Conservation (phyloP, 768 basidiomycete genomes). For the Hypholoma fasciculare region DNA sequence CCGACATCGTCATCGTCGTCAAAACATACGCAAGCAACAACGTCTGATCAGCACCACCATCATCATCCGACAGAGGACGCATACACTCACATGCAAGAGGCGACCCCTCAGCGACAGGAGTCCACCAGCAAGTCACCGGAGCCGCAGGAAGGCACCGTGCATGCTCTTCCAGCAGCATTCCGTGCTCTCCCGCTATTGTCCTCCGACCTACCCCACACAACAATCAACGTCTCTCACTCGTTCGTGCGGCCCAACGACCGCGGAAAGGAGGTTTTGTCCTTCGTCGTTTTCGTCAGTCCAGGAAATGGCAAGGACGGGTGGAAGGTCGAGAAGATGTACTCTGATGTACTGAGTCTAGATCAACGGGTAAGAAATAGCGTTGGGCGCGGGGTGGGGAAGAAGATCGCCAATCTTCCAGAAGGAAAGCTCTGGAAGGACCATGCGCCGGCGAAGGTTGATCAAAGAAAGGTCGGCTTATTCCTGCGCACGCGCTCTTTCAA, state of each 20-base stretch:
- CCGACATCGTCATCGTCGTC: constrained; percentile 11
- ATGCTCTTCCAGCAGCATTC: constrained; percentile 47
- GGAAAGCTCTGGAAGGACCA: constrained; percentile 96
- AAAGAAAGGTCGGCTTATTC: constrained; percentile 73
- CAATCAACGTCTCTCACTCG: constrained; percentile 72
- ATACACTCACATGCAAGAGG: constrained; percentile 16
- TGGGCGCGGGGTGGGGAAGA: constrained; percentile 73
- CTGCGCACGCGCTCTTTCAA: background rate
- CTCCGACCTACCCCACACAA: constrained; percentile 72
- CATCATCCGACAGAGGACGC: constrained; percentile 14
- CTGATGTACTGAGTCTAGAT: constrained; percentile 89
- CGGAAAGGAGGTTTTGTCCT: constrained; percentile 90
- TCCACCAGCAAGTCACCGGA: constrained; percentile 18
- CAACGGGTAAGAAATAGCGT: constrained; percentile 67
- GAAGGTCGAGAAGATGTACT: constrained; percentile 92
- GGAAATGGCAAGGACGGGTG: constrained; percentile 71
- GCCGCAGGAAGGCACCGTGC: constrained; percentile 15
- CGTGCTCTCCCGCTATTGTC: constrained; percentile 73
- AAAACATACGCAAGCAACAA: constrained; percentile 23
- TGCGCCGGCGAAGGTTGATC: constrained; percentile 95
- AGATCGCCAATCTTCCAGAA: constrained; percentile 82
- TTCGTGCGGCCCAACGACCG: constrained; percentile 87
- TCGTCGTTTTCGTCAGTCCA: constrained; percentile 76
- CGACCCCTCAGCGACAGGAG: constrained; percentile 11
- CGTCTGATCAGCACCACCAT: constrained; percentile 13